These are phyloP conservation scores for Geoglossum glabrum DNA, from an alignment of 495 filamentous ascomycete species.

Conservation along the genomic window DNA sequence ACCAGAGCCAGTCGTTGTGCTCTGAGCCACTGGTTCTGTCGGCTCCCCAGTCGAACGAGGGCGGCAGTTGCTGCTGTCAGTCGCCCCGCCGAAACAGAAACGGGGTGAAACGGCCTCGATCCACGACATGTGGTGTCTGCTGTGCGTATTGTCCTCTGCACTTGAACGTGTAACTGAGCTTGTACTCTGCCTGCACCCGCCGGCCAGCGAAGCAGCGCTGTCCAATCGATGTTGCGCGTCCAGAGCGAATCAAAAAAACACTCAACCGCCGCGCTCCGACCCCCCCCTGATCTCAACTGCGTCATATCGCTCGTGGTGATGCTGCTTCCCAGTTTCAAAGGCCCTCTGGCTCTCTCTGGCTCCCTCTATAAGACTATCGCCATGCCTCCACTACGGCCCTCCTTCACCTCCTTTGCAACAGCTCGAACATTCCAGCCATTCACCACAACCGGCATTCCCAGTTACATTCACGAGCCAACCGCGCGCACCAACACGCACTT, in stretches of 20 bases:
- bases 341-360: not conserved
- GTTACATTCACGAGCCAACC: not conserved
- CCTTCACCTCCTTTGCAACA: not conserved
- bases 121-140: no score
- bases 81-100: not conserved
- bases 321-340: not conserved
- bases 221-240: no score
- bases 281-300: not conserved
- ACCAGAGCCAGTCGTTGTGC: not conserved
- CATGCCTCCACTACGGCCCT: not conserved
- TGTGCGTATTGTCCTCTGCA: no score
- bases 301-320: not conserved
- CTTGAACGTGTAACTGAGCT: no score
- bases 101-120: not conserved
- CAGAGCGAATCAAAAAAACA: no score
- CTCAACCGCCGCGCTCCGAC: no score
- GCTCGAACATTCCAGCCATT: not conserved
- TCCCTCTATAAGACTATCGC: not conserved
- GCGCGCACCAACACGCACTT: not conserved
- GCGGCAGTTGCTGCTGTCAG: not conserved
- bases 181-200: no score
- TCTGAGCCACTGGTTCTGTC: not conserved
- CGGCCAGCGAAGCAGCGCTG: no score
- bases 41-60: not conserved
- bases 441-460: not conserved